phyloP scores from a whole-genome alignment of 2,329 filamentous ascomycete species.

The Seiridium unicorne region DNA sequence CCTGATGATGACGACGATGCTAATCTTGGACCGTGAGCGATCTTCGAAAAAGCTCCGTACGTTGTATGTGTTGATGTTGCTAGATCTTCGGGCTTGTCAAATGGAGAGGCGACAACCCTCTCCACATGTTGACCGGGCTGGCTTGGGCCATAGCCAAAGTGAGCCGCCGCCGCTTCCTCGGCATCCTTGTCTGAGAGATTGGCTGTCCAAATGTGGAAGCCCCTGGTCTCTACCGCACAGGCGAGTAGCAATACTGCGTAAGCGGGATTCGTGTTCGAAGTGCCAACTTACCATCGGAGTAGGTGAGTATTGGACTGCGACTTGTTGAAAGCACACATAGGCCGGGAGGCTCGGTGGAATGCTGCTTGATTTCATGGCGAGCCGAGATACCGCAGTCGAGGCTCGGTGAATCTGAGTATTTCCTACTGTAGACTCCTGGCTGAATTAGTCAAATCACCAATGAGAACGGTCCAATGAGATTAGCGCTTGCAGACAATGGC shows the following conservation, averaged over 20 bases:
- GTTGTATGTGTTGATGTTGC: not conserved
- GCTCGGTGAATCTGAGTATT: not conserved
- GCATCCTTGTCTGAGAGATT: not conserved
- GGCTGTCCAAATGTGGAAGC: constrained; percentile 4
- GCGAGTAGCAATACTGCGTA: not conserved
- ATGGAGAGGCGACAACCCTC: not conserved
- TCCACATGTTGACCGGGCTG: constrained; percentile 1
- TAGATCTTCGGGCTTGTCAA: not conserved
- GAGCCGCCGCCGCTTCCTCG: not conserved
- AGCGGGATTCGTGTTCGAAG: not conserved
- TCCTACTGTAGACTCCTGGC: not conserved
- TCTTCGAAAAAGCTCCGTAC: not conserved
- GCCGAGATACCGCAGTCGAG: too few relatives aligned
- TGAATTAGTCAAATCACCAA: not conserved
- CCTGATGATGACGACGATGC: not conserved
- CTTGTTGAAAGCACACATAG: too few relatives aligned
- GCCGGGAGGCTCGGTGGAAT: too few relatives aligned
- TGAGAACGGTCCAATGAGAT: not conserved
- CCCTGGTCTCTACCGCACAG: not conserved
- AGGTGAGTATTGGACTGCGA: not conserved
- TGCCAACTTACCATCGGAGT: not conserved
- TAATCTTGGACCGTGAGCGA: not conserved
- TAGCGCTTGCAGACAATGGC: not conserved
- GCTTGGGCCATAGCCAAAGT: constrained; percentile 9
- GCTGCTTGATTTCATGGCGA: too few relatives aligned